Evolutionary conservation across 495 filamentous ascomycete species (phyloP), one percentile per base, ranked within the genome.

Genomic region (Rhypophila decipiens): DNA sequence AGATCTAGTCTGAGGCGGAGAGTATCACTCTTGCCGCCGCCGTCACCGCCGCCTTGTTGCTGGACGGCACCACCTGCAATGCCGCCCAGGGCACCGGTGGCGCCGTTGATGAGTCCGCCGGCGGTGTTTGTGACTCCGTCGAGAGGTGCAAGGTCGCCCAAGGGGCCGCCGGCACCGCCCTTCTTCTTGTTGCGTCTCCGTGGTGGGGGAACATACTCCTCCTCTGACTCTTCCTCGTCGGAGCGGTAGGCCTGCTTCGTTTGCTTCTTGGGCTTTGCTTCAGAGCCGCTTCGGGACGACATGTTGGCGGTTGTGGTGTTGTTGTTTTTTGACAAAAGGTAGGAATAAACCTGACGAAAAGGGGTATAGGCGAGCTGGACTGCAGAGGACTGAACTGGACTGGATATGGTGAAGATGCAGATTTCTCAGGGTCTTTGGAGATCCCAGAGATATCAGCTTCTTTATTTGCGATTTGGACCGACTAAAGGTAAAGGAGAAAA

Each of bases 1-100:
- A 95, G 65, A 59, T 95, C 88, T 46, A 96, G 66, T 44, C 89
- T 70, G 59, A 96, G 59, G 47, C 82, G 67, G 46, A 96, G 61
- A 56, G 90, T 84, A 58, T 90, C 83, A 46, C 59, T 66, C 59
- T 69, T 73, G 49, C 46, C 58, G 33, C 76, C 72, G 27, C 75
- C 75, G 34, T 78, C 74, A n/a, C n/a, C n/a, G 19, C 79, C 78
- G 5, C 77, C 76, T 1, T 65, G 49, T 17, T 67, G 46, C 2
- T 63, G 36, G 34, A 63, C 56, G 38, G 60, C 70, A 40, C 35
- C 44, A 42, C 79, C 79, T 19, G 79, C 71, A 29, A 83, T 71
- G 38, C 81, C 79, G 24, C 82, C 80, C 0, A 81, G 69, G 12
- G 72, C 70, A 24, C 72, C 69, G 5, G 79, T 77, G 21, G 75